Evolutionary conservation across 768 basidiomycete species (phyloP).

Genomic region (Suillus tomentosus): DNA sequence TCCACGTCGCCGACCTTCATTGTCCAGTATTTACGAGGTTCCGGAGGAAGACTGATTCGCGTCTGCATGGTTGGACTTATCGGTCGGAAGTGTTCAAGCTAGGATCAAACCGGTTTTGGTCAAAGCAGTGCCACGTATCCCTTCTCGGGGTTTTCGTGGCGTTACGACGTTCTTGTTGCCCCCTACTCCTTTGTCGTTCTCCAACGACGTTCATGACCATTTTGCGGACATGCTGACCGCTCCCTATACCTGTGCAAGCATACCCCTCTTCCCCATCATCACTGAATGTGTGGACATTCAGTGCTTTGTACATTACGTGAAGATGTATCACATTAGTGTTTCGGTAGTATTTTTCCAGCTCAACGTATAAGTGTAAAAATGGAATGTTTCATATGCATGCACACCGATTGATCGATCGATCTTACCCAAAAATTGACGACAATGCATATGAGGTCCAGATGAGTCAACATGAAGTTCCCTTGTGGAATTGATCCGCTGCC

Average conservation of each 20-base stretch:
- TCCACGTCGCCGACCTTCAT: constrained; percentile 33
- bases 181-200: background rate
- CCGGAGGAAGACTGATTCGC: constrained; percentile 32
- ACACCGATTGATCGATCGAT: background rate
- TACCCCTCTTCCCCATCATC: background rate
- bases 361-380: background rate
- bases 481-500: background rate
- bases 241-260: constrained; percentile 9
- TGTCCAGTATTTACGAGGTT: constrained; percentile 35
- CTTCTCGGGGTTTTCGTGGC: background rate
- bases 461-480: background rate
- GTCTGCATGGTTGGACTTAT: constrained; percentile 1
- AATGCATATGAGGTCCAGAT: background rate
- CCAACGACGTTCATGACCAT: background rate
- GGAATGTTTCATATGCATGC: background rate
- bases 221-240: constrained; percentile 10
- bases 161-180: background rate
- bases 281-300: background rate
- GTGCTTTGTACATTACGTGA: background rate
- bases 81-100: background rate
- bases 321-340: constrained; percentile 1
- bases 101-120: constrained; percentile 16
- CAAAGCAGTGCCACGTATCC: constrained; percentile 3
- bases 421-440: background rate
- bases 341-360: background rate